Evolutionary conservation across 345 rosid species (phyloP), one percentile per base, ranked within the genome.

Genomic region (Triadica sebifera): DNA sequence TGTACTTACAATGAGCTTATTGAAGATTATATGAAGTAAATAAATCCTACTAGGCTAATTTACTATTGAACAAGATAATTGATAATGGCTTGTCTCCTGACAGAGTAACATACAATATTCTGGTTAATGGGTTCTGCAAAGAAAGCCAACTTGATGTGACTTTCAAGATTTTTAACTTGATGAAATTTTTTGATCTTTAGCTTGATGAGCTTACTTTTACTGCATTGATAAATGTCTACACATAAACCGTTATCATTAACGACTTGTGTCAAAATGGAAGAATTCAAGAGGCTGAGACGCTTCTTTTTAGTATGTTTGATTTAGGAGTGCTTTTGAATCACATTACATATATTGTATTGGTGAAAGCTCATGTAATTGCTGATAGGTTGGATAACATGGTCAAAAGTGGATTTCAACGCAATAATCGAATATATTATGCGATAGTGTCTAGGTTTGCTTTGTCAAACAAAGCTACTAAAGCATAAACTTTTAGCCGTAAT

Each of bases 1-100:
- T 81, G 85, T 67, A 87, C 90, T 75, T 83, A 83, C 69, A 87
- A 87, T 37, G 87, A 79, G 81, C 88, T 87, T 72, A 85, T 87
- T 61, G 87, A 80, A 88, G 90, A 20, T 75, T 85, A 50, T 87
- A 88, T 71, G 77, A 69, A 80, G 84, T 85, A 0, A 85, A 81
- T 67, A 83, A 78, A 77, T 71, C 86, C 3, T 78, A 63, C 59
- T 82, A 78, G 69, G 87, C 87, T 16, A 38, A 80, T 72, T 50
- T 76, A 5, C 79, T 83, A 24, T 71, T 87, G 75, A 72, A 78
- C 75, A 77, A 78, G 77, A 60, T 87, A 57, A 19, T 85, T 64
- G 72, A 79, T 60, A 78, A 69, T 80, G 87, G 84, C 29, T 72
- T 86, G 67, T 73, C 74, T 56, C 87, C 87, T 72, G 68, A 83